Base-by-base conservation (phyloP, 2,329 filamentous ascomycete genomes). In the Cladophialophora chaetospira region DNA sequence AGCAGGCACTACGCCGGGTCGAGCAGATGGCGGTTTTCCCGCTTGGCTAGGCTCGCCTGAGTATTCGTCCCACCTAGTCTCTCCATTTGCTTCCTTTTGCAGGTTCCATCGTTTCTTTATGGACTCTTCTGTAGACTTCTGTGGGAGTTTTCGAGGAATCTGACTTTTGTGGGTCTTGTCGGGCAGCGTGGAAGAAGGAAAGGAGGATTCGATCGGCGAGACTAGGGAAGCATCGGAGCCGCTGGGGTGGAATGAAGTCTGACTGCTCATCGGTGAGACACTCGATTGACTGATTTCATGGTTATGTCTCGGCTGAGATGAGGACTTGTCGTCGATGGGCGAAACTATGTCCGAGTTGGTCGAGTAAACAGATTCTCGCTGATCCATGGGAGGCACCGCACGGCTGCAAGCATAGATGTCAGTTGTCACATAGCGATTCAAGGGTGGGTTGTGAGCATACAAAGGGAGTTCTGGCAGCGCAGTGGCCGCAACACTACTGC, bases 21-120 rank as follows among this genome's bases (percentile, higher is more conserved):
- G 69, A 26, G 62, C 50, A 13, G 66, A 62, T 4, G 66, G 56
- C 4, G 65, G 63, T 45, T 74, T 78, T 17, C 78, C 71, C 53
- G 75, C 80, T n/a, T 76, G 79, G 4, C 82, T 86, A 35, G 84
- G 82, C 66, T 88, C 86, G 6, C 84, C 86, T 2, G 86, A 86
- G 67, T 82, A 83, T 45, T 81, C 81, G 71, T 89, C 85, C 85
- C 85, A 88, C 62, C 77, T 75, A 19, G 77, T 78, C 58, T 63
- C 55, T 64, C 63, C 67, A 9, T 71, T 70, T 17, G 64, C 63
- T 63, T n/a, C 70, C 69, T 36, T 55, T 40, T 53, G 60, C 35
- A 43, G 44, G 23, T 47, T 49, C 52, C 57, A 58, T 44, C 52
- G 51, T 44, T 61, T 63, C 10, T 62, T 60, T 8, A 62, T 54